A percentile compares a stretch with the other conserved stretches of the same genome.
Evolutionary conservation across 306 rosid species (phyloP).

Genomic region (Oxytropis ochrocephala): DNA sequence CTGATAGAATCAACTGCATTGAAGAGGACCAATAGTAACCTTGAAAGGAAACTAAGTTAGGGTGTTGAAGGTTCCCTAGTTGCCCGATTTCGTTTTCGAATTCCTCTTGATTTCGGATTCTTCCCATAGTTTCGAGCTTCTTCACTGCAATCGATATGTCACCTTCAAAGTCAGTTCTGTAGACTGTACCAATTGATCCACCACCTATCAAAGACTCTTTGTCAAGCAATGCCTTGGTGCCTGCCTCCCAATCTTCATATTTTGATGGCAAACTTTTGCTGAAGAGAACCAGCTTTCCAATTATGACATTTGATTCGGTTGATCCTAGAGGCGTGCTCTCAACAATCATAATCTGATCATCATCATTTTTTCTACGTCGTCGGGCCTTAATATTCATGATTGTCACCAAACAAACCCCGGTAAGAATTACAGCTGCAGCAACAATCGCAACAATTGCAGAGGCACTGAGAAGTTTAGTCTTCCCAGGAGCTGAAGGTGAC

Average conservation of each 20-base stretch:
- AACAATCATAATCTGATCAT: constrained; percentile 46
- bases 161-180: constrained; percentile 75
- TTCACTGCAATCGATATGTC: constrained; percentile 93
- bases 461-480: constrained; percentile 53
- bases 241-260: constrained; percentile 99
- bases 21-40: constrained; percentile 96
- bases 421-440: constrained; percentile 83
- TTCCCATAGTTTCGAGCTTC: constrained; percentile 87
- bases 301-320: constrained; percentile 67
- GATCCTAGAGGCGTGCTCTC: constrained; percentile 92
- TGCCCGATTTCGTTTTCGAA: constrained; percentile 90
- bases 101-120: constrained; percentile 89
- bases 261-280: constrained; percentile 90
- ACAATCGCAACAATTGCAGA: constrained; percentile 87
- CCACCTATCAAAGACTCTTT: constrained; percentile 88
- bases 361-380: constrained; percentile 43
- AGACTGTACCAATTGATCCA: constrained; percentile 87
- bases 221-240: constrained; percentile 88
- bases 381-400: constrained; percentile 70
- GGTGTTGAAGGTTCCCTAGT: constrained; percentile 68
- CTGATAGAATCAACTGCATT: constrained; percentile 88
- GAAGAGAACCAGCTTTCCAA: constrained; percentile 94
- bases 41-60: constrained; percentile 74
- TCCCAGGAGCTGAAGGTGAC: constrained; percentile 31
- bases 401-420: constrained; percentile 83